Base-by-base conservation (phyloP, 73 alveolate species). In the Urostyla sp. region DNA sequence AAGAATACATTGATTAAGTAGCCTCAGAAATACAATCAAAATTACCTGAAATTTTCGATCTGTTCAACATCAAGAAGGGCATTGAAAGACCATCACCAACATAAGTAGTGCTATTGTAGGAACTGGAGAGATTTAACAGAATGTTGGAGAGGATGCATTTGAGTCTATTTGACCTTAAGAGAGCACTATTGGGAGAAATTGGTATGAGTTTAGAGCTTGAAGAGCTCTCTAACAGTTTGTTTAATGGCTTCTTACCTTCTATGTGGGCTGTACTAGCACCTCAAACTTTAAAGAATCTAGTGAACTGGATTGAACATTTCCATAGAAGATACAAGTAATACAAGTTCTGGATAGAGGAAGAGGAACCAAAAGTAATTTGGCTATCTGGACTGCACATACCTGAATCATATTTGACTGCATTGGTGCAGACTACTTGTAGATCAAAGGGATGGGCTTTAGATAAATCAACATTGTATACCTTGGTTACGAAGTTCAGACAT, bases 361-460 rank as follows among this genome's bases (percentile, higher is more conserved):
- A 95, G 24, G 99, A 98, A 75, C 99, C 99, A 13, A 90, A 91
- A 34, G 99, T 95, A 16, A 95, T 98, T 98, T 98, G 99, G 99
- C 84, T 98, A 44, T 90, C 98, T 61, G 99, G 99, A n/a, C 95
- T 98, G 48, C 99, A 97, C 81, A 97, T 98, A 59, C 99, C 99
- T 0, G 99, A 98, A 51, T 87, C 98, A 67, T 95, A 95, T 85
- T 79, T 97, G 56, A 97, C 99, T 74, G 99, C 99, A n/a, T 91
- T 98, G 83, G 98, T 97, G 58, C 98, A 98, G 90, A 97, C 99
- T 8, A 97, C 99, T 3, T 98, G 99, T 83, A 82, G 99, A 57
- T 85, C 90, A 26, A 98, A 97, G 77, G 97, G 98, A 20, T 97
- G 99, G 99, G 99, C 99, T 23, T 95, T 98, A 11, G 99, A 98